Percentiles rank a stretch among this genome's conserved stretches.
These are phyloP conservation scores for Mycena sp. DNA, from an alignment of 1,284 basidiomycete genomes.

Conservation along the genomic window DNA sequence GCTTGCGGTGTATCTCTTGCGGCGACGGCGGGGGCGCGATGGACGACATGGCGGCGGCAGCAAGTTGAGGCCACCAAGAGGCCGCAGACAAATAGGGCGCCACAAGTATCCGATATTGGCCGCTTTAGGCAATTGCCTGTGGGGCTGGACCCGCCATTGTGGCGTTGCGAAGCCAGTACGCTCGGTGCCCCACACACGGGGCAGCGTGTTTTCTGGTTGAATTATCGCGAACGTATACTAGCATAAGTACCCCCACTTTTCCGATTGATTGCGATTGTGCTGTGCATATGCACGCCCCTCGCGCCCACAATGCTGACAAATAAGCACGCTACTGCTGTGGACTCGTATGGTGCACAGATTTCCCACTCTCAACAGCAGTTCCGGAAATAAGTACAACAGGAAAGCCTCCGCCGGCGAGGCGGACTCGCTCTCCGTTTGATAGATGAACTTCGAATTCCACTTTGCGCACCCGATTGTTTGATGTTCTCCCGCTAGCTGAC, in stretches of 20 bases:
- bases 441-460: background rate
- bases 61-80: background rate
- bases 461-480: constrained; percentile 8
- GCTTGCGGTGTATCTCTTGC: constrained; percentile 88
- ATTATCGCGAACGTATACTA: too few species aligned
- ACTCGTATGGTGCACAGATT: background rate
- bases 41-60: constrained; percentile 35
- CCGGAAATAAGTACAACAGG: background rate
- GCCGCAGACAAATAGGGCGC: constrained; percentile 5
- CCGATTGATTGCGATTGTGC: too few species aligned
- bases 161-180: too few species aligned
- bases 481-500: constrained; percentile 9
- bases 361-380: background rate
- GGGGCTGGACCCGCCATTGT: too few species aligned
- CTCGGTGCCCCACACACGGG: too few species aligned
- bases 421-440: background rate
- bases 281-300: too few species aligned
- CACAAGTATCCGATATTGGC: constrained; percentile 4
- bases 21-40: constrained; percentile 81
- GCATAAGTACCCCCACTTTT: too few species aligned
- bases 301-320: too few species aligned
- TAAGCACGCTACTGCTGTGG: too few species aligned
- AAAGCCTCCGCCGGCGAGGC: background rate
- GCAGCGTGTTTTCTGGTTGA: too few species aligned
- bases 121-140: background rate